Percentiles rank a stretch among this genome's conserved stretches.
These are phyloP conservation scores for Beauveria brongniartii DNA, from an alignment of 2,329 filamentous ascomycete species.

Conservation along the genomic window DNA sequence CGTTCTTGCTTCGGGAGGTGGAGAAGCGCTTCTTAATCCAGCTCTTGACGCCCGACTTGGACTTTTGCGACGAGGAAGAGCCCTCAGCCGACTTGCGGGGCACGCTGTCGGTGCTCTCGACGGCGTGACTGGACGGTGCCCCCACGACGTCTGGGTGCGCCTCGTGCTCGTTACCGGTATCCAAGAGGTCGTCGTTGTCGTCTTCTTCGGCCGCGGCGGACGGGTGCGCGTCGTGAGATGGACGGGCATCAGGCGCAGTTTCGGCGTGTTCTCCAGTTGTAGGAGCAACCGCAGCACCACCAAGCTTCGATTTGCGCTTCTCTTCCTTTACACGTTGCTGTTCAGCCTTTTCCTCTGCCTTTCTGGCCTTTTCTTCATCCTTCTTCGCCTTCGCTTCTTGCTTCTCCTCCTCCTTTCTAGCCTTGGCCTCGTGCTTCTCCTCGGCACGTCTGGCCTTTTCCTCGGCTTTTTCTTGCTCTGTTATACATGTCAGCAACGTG, in stretches of 20 bases:
- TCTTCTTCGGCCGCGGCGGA: constrained; percentile 7
- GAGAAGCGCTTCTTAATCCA: constrained; percentile 49
- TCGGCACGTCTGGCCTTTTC: constrained; percentile 19
- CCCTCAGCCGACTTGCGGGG: constrained; percentile 11
- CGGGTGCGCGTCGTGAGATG: constrained; percentile 12
- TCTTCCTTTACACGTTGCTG: constrained; percentile 46
- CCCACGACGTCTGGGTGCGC: constrained; percentile 11
- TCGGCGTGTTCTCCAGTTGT: constrained; percentile 11
- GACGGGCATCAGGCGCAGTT: background rate
- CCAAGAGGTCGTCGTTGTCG: constrained; percentile 8
- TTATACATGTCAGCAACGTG: background rate
- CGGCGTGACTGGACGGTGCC: background rate
- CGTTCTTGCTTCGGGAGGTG: constrained; percentile 29
- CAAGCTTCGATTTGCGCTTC: constrained; percentile 37
- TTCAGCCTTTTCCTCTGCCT: constrained; percentile 35
- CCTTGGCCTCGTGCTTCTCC: constrained; percentile 27
- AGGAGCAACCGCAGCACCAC: constrained; percentile 12
- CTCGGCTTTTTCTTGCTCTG: constrained; percentile 37
- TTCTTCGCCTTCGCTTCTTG: constrained; percentile 34
- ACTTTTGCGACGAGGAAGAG: constrained; percentile 19
- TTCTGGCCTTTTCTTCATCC: constrained; percentile 24
- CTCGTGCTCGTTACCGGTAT: constrained; percentile 14
- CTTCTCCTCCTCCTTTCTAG: constrained; percentile 5
- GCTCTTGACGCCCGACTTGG: constrained; percentile 37
- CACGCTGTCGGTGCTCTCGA: constrained; percentile 3